phyloP scores from a whole-genome alignment of 1,284 basidiomycete genomes.

The Pseudozyma flocculosa region DNA sequence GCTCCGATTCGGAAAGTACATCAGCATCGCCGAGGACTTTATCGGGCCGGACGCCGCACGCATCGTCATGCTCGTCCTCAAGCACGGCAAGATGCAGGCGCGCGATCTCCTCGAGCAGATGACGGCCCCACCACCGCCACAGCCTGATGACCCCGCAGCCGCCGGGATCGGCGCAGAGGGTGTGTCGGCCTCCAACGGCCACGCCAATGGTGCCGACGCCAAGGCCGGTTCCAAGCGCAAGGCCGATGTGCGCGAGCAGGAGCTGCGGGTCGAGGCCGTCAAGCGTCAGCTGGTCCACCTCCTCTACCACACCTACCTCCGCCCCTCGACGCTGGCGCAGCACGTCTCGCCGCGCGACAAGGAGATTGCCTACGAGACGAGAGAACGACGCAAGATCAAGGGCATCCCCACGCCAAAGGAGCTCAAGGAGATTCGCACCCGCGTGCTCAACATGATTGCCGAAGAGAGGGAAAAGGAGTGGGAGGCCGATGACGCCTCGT shows the following conservation, averaged over 20 bases:
- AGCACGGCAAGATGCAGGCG: conserved; percentile 81
- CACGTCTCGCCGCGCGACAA: conserved; percentile 59
- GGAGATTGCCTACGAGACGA: conserved; percentile 48
- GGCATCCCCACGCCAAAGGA: conserved; percentile 59
- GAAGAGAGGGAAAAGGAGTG: conserved; percentile 56
- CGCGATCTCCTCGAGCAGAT: conserved; percentile 69
- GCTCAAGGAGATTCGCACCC: conserved; percentile 52
- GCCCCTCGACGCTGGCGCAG: conserved; percentile 44
- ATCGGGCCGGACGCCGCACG: conserved; percentile 66
- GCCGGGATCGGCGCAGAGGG: conserved; percentile 2
- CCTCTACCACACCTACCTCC: conserved; percentile 43
- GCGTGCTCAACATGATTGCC: conserved; percentile 51
- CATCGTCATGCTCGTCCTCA: conserved; percentile 63
- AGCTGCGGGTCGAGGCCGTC: conserved; percentile 8
- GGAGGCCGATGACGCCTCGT: conserved; percentile 8
- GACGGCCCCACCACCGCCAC: conserved; percentile 9
- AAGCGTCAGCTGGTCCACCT: conserved; percentile 22
- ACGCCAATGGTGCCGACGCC: conserved; percentile 2
- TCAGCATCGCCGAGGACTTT: conserved; percentile 75
- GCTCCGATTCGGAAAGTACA: conserved; percentile 61
- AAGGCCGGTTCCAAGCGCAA: conserved; percentile 16
- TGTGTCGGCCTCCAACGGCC: conserved; percentile 2
- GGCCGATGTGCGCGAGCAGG: conserved; percentile 11
- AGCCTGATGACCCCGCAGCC: not conserved
- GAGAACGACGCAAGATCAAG: conserved; percentile 40